phyloP scores from a whole-genome alignment of 2,329 filamentous ascomycete species.

The Monascus ruber region DNA sequence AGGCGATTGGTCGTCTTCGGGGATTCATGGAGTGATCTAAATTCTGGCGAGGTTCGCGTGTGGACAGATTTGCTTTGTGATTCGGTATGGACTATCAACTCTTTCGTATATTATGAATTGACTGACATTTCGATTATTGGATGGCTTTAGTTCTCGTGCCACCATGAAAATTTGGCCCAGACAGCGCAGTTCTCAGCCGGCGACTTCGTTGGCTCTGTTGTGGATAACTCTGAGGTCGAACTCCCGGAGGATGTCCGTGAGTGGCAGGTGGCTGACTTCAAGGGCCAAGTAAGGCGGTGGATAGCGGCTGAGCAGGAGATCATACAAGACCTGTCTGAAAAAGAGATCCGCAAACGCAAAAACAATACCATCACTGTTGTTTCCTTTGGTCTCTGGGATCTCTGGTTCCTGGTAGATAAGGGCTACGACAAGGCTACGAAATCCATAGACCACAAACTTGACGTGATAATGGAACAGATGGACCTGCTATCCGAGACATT shows the following conservation, averaged over 20 bases:
- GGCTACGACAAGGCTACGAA: slow-evolving; percentile 14
- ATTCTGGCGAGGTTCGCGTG: slow-evolving; percentile 15
- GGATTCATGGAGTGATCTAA: slow-evolving; percentile 29
- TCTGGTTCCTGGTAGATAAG: slow-evolving; percentile 23
- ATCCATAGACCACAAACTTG: slow-evolving; percentile 19
- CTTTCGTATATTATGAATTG: background rate
- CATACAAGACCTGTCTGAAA: slow-evolving; percentile 9
- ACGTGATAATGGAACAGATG: slow-evolving; percentile 22
- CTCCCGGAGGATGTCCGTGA: slow-evolving; percentile 14
- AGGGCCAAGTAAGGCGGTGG: slow-evolving; percentile 26
- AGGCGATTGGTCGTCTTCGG: slow-evolving; percentile 27
- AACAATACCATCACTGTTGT: slow-evolving; percentile 24
- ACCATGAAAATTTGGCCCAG: slow-evolving; percentile 23
- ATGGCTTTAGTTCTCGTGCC: slow-evolving; percentile 17
- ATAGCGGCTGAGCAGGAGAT: slow-evolving; percentile 19
- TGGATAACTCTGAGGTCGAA: slow-evolving; percentile 23
- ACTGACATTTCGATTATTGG: background rate
- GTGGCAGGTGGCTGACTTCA: slow-evolving; percentile 23
- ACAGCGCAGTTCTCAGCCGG: slow-evolving; percentile 16
- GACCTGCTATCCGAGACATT: slow-evolving; percentile 17
- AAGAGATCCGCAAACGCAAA: slow-evolving; percentile 14
- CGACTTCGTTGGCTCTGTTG: slow-evolving; percentile 18
- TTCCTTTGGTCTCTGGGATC: slow-evolving; percentile 29
- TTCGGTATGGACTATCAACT: slow-evolving; percentile 13
- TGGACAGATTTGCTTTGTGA: slow-evolving; percentile 28